Conservation (phyloP, 345 rosid species). For the Arabidopsis arenosa region DNA sequence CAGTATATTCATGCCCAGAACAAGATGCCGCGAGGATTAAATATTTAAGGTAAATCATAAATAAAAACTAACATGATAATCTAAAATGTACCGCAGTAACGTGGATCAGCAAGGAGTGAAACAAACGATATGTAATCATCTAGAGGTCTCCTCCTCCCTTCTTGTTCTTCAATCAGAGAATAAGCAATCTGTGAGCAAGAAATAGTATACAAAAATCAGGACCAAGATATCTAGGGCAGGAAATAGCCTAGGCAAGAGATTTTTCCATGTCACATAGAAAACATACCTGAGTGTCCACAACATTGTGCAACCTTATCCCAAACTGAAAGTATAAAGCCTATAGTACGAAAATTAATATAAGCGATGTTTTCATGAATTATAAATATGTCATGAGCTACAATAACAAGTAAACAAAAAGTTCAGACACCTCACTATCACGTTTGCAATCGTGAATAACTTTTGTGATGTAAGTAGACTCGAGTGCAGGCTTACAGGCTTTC, state of each 20-base stretch:
- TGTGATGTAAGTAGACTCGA: conserved; percentile 82
- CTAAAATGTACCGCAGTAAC: conserved; percentile 84
- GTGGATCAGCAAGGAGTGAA: conserved; percentile 93
- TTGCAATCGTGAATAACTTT: conserved; percentile 99
- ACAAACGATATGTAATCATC: conserved; percentile 95
- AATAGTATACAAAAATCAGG: neutral
- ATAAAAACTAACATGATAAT: conserved; percentile 46
- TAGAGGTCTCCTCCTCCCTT: conserved; percentile 61
- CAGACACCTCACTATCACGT: conserved; percentile 95
- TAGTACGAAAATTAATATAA: conserved; percentile 37
- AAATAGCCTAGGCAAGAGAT: conserved; percentile 24
- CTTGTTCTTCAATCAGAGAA: conserved; percentile 90
- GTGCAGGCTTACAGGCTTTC: conserved; percentile 95
- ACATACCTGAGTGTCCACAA: conserved; percentile 88
- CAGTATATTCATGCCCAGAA: conserved; percentile 27
- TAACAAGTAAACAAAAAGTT: conserved; percentile 43
- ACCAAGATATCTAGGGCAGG: neutral
- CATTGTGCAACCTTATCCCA: conserved; percentile 85
- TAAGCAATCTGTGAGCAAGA: conserved; percentile 70
- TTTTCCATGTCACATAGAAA: neutral
- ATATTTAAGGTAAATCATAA: neutral
- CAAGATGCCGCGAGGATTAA: conserved; percentile 31
- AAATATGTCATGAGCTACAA: conserved; percentile 30
- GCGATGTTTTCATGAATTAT: conserved; percentile 5
- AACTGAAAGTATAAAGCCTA: conserved; percentile 92